Evolutionary conservation across 2,329 filamentous ascomycete genomes (phyloP).

Genomic region (Grosmannia clavigera): DNA sequence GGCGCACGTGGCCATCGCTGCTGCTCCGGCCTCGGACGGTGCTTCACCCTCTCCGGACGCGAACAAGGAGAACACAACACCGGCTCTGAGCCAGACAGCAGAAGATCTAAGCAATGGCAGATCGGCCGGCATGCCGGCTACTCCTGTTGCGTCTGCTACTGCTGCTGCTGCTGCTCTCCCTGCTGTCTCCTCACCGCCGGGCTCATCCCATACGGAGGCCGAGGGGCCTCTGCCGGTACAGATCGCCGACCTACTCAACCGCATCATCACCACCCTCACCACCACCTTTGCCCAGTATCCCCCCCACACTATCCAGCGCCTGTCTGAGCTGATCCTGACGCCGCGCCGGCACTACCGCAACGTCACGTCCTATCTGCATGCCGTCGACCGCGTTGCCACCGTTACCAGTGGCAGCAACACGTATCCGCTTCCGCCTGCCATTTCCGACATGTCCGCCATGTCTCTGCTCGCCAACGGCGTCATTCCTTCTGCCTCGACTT

Average conservation of each 20-base stretch:
- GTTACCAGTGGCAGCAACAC: conserved; percentile 71
- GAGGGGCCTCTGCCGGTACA: conserved; percentile 41
- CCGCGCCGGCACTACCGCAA: conserved; percentile 72
- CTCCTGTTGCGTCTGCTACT: conserved; percentile 24
- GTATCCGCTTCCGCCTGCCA: conserved; percentile 68
- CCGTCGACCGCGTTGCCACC: conserved; percentile 78
- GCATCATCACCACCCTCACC: conserved; percentile 48
- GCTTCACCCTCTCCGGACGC: conserved; percentile 38
- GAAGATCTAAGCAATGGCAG: conserved; percentile 11
- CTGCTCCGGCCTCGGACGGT: background rate
- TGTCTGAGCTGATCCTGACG: conserved; percentile 71
- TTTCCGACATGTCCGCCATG: conserved; percentile 45
- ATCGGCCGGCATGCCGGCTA: conserved; percentile 17
- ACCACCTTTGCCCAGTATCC: conserved; percentile 60
- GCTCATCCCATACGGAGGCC: background rate
- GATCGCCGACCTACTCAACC: conserved; percentile 47
- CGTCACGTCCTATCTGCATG: conserved; percentile 75
- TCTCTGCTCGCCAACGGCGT: conserved; percentile 48
- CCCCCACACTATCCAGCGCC: conserved; percentile 84
- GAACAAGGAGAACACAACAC: conserved; percentile 60
- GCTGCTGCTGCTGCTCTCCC: conserved; percentile 19
- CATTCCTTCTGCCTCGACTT: background rate
- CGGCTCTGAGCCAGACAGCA: conserved; percentile 21
- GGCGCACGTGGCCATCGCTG: background rate
- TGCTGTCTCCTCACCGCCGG: conserved; percentile 23